A percentile compares a stretch with the other conserved stretches of the same genome.
These are phyloP conservation scores for Triticum urartu DNA, from an alignment of 176 grass and related monocot genomes.

Conservation along the genomic window DNA sequence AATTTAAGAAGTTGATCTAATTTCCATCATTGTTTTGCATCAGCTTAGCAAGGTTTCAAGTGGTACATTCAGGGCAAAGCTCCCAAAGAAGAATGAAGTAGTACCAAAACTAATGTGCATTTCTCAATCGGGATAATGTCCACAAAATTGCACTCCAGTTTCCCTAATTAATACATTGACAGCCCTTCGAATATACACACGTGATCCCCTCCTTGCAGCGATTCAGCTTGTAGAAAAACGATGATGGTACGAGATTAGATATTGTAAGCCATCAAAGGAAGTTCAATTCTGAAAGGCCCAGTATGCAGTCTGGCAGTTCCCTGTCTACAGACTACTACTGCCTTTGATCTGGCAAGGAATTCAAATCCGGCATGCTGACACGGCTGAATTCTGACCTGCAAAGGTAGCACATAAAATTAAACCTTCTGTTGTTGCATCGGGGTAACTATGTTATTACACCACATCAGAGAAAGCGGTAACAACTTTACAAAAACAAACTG, in stretches of 20 bases:
- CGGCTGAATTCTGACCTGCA: constrained; percentile 72
- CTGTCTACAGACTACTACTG: constrained; percentile 14
- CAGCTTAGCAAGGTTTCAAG: not conserved
- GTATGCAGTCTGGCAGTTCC: not conserved
- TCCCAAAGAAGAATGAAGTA: not conserved
- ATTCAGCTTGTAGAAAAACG: not conserved
- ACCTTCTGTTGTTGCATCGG: not conserved
- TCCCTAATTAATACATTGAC: not conserved
- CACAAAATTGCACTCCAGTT: not conserved
- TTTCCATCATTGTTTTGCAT: not conserved
- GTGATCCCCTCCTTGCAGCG: not conserved
- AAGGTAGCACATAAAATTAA: constrained; percentile 21
- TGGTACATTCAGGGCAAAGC: not conserved
- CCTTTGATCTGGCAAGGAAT: constrained; percentile 59
- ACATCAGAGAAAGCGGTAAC: not conserved
- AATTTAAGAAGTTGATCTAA: not conserved
- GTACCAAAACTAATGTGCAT: not conserved
- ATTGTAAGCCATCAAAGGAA: not conserved
- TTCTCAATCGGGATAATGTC: not conserved
- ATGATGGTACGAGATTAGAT: not conserved
- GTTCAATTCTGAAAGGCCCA: not conserved
- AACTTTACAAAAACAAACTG: not conserved
- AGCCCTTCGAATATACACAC: not conserved
- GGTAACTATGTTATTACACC: not conserved
- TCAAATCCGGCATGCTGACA: constrained; percentile 49